Percentiles rank a stretch among this genome's conserved stretches.
Evolutionary conservation across 1,284 basidiomycete species (phyloP).

Genomic region (Trametes pubescens): DNA sequence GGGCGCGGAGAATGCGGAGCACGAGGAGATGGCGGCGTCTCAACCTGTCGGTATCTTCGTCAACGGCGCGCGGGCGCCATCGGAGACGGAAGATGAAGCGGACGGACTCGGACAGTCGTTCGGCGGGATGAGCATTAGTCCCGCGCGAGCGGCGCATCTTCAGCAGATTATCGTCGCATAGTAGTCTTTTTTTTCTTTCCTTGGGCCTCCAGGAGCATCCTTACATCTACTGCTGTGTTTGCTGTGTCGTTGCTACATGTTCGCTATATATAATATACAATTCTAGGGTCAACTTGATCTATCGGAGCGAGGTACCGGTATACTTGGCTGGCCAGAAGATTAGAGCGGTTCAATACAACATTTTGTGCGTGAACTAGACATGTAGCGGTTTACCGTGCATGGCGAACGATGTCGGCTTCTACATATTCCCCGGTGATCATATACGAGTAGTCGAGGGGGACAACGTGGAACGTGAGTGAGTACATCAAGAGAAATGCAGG

Average conservation of each 20-base stretch:
- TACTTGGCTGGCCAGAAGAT: no score
- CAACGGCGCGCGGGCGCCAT: constrained; percentile 22
- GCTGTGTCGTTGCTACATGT: constrained; percentile 21
- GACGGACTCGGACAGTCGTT: constrained; percentile 67
- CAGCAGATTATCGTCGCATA: constrained; percentile 20
- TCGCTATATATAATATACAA: constrained; percentile 9
- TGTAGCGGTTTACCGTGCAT: no score
- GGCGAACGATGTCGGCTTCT: no score
- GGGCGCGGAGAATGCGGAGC: constrained; percentile 31
- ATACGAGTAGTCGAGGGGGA: no score
- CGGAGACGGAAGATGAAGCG: constrained; percentile 44
- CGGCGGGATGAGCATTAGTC: constrained; percentile 84
- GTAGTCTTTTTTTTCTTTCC: background rate
- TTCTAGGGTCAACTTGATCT: background rate
- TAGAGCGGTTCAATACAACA: no score
- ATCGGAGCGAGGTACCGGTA: background rate
- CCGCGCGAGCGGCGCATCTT: constrained; percentile 41
- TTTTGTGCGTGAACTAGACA: no score
- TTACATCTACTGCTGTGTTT: constrained; percentile 7
- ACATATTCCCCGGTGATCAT: no score
- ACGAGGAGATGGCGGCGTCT: constrained; percentile 5
- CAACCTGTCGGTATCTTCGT: constrained; percentile 24
- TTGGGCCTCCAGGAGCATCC: background rate
- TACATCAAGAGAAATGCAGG: no score
- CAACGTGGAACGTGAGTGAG: no score